Percentiles rank a stretch among this genome's conserved stretches.
Conservation (phyloP, 1,284 basidiomycete species). For the Cryptococcus jaspeensis region DNA sequence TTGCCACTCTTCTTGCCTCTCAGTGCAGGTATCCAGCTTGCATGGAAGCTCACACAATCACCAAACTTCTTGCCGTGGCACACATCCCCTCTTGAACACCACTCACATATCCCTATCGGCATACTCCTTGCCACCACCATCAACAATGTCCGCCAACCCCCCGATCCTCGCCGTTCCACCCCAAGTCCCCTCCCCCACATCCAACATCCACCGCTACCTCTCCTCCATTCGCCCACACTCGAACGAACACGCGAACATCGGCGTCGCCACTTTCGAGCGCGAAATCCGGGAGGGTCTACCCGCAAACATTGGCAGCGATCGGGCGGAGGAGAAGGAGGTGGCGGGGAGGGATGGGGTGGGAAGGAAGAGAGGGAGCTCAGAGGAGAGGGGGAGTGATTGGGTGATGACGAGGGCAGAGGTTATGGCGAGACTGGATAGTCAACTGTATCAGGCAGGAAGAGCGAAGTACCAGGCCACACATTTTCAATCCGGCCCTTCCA, state of each 20-base stretch:
- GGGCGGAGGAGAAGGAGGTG: background rate
- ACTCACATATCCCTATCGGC: background rate
- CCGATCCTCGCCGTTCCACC: conserved; percentile 18
- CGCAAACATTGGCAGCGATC: background rate
- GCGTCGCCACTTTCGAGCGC: background rate
- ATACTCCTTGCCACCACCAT: background rate
- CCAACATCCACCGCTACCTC: conserved; percentile 18
- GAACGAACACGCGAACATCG: conserved; percentile 4
- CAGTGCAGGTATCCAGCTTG: too few relatives aligned
- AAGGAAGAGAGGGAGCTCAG: conserved; percentile 1
- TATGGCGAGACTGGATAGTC: background rate
- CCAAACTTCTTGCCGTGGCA: background rate
- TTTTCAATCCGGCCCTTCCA: background rate
- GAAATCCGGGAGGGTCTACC: background rate
- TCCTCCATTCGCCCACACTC: conserved; percentile 13
- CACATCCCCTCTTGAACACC: background rate
- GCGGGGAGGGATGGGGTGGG: background rate
- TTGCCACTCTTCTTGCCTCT: too few relatives aligned
- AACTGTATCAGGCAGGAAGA: background rate
- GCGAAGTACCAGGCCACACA: background rate
- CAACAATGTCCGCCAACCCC: conserved; percentile 24
- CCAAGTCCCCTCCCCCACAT: conserved; percentile 9
- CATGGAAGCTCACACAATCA: too few relatives aligned
- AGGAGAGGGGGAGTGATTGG: background rate
- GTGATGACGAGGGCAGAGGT: background rate